These are phyloP conservation scores for Rugonectria rugulosa DNA, from an alignment of 2,329 filamentous ascomycete genomes.

Conservation along the genomic window DNA sequence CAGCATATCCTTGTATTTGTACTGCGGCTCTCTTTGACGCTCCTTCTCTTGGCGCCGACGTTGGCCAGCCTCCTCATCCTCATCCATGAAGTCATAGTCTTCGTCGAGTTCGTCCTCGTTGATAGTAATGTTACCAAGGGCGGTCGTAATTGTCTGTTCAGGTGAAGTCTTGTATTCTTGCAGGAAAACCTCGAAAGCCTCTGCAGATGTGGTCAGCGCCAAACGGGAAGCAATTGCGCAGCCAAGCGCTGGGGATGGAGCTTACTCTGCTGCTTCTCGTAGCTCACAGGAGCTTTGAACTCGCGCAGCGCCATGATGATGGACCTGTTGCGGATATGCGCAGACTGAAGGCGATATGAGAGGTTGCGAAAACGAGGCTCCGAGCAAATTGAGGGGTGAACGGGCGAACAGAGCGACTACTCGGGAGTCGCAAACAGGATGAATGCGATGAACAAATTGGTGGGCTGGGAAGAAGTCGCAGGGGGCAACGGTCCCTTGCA, in stretches of 20 bases:
- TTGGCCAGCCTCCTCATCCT: constrained; percentile 69
- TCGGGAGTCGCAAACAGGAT: constrained; percentile 30
- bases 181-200: constrained; percentile 87
- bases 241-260: constrained; percentile 22
- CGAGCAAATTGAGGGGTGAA: constrained; percentile 12
- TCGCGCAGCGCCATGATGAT: constrained; percentile 83
- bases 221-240: constrained; percentile 7
- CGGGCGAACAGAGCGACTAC: too few species aligned
- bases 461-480: constrained; percentile 41
- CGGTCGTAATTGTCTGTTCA: constrained; percentile 76
- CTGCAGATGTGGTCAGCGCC: constrained; percentile 54
- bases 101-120: constrained; percentile 87
- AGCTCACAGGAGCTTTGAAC: constrained; percentile 82
- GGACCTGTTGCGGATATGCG: constrained; percentile 27
- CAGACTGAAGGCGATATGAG: constrained; percentile 25
- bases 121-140: constrained; percentile 84
- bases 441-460: constrained; percentile 42
- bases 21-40: constrained; percentile 64
- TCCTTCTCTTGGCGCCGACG: constrained; percentile 59
- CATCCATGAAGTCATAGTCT: constrained; percentile 93
- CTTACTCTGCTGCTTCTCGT: constrained; percentile 84
- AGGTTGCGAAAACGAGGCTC: constrained; percentile 17
- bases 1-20: constrained; percentile 89
- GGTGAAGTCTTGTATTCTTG: constrained; percentile 84
- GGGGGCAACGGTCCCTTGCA: constrained; percentile 26